Base-by-base conservation (phyloP, 2,329 filamentous ascomycete genomes). In the Chrysoporthe puriensis region DNA sequence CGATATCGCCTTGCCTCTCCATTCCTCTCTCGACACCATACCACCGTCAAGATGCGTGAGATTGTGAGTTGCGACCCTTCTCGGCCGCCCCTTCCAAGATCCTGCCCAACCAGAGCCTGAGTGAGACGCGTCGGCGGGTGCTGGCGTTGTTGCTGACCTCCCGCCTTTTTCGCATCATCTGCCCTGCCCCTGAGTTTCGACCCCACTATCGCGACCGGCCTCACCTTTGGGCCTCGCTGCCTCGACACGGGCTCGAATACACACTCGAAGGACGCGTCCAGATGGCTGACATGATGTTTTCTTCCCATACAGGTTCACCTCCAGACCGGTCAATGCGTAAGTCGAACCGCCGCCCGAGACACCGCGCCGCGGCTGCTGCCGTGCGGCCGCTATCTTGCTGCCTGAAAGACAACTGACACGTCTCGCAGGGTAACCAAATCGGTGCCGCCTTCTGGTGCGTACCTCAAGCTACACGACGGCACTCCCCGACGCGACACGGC, bases 301-400 rank as follows among this genome's bases (percentile, higher is more conserved):
- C 77, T 78, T 76, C 74, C 4, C 73, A 73, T 78, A 87, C 80
- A 98, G 95, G 95, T 98, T 85, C 96, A 99, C 86, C 94, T 99
- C 78, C 96, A 99, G 88, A 99, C 96, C 88, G 96, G 96, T 84
- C 96, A 99, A 90, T 98, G 96, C 88, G 95, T 97, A 85, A 84
- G 84, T 86, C 62, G 66, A 62, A 61, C 71, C 67, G 42, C 58
- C 36, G 32, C 44, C 46, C 4, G 59, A 58, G 64, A 64, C 52
- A 62, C 48, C 56, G 18, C 48, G 26, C 11, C 18, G 26, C 18
- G 16, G 43, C 62, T 32, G 50, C 34, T 26, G 44, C 36, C 44
- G 57, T 46, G 40, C 32, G 13, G 63, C 46, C 14, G 60, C 32
- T 50, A 52, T 62, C 18, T 14, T 50, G 46, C 60, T 58, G 11